A percentile compares a stretch with the other conserved stretches of the same genome.
Evolutionary conservation across 1,284 basidiomycete genomes (phyloP).

Genomic region (Fomes fomentarius): DNA sequence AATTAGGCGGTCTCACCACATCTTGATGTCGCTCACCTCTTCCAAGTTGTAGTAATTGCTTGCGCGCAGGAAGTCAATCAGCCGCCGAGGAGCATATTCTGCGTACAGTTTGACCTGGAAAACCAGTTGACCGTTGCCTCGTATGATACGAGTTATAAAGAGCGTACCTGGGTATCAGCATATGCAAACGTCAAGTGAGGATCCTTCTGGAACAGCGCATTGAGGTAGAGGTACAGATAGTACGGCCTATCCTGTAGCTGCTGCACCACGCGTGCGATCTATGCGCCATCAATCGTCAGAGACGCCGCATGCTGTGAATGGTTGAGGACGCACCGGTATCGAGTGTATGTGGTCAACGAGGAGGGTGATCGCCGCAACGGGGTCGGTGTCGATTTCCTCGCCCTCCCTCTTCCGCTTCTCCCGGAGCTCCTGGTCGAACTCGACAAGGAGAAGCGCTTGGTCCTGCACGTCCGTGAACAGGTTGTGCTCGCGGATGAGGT

Average conservation of each 20-base stretch:
- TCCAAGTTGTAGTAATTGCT: slow-evolving; percentile 94
- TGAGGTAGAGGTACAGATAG: slow-evolving; percentile 93
- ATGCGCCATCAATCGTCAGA: too few relatives aligned
- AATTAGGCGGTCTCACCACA: too few relatives aligned
- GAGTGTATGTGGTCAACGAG: slow-evolving; percentile 96
- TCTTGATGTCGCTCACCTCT: slow-evolving; percentile 50
- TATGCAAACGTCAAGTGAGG: slow-evolving; percentile 81
- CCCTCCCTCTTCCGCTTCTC: slow-evolving; percentile 55
- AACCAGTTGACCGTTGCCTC: background rate
- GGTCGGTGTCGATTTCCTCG: slow-evolving; percentile 40
- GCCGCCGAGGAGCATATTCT: slow-evolving; percentile 76
- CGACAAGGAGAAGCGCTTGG: slow-evolving; percentile 88
- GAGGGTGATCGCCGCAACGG: slow-evolving; percentile 79
- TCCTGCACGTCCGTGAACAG: slow-evolving; percentile 95
- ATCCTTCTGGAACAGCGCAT: slow-evolving; percentile 89
- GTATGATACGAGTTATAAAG: background rate
- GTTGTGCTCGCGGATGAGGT: slow-evolving; percentile 93
- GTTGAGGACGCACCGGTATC: slow-evolving; percentile 73
- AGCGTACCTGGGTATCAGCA: slow-evolving; percentile 77
- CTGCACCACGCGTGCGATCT: slow-evolving; percentile 88
- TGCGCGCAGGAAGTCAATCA: slow-evolving; percentile 92
- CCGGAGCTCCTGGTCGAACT: slow-evolving; percentile 91
- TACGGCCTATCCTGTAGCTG: slow-evolving; percentile 81
- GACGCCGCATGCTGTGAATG: background rate
- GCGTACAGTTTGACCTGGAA: slow-evolving; percentile 87